These are phyloP conservation scores for Salix udensis DNA, from an alignment of 345 rosid genomes.

Conservation along the genomic window DNA sequence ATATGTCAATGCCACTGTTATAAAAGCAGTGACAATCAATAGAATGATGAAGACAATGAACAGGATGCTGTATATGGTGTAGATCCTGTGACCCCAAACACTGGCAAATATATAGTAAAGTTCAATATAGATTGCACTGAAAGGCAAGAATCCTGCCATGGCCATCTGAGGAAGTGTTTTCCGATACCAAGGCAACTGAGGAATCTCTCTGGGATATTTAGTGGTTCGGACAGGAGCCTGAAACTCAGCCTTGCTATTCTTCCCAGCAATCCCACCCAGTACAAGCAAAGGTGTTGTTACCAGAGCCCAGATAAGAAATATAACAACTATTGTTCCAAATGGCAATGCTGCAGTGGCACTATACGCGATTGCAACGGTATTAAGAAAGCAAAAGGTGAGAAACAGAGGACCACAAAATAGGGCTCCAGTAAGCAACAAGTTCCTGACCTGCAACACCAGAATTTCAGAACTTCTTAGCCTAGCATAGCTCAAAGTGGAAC, in stretches of 20 bases:
- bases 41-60: conserved; percentile 35
- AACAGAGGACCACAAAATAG: conserved; percentile 87
- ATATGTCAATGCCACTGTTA: conserved; percentile 35
- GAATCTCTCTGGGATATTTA: conserved; percentile 80
- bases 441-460: conserved; percentile 57
- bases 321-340: conserved; percentile 81
- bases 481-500: background rate
- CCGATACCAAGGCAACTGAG: conserved; percentile 79
- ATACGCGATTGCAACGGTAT: conserved; percentile 80
- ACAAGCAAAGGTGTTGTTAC: conserved; percentile 84
- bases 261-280: conserved; percentile 91
- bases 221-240: conserved; percentile 91
- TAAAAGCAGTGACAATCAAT: conserved; percentile 31
- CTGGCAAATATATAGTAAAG: conserved; percentile 35
- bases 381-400: conserved; percentile 83
- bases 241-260: conserved; percentile 84
- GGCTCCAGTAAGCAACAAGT: conserved; percentile 71
- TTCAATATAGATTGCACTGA: conserved; percentile 34
- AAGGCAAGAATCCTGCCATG: conserved; percentile 66
- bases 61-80: conserved; percentile 31
- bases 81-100: conserved; percentile 36
- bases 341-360: conserved; percentile 85
- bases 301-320: conserved; percentile 75
- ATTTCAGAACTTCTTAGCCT: background rate
- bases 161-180: conserved; percentile 87